Evolutionary conservation across 202 grass and related monocot species (phyloP).

Genomic region (Dendrocalamus latiflorus): DNA sequence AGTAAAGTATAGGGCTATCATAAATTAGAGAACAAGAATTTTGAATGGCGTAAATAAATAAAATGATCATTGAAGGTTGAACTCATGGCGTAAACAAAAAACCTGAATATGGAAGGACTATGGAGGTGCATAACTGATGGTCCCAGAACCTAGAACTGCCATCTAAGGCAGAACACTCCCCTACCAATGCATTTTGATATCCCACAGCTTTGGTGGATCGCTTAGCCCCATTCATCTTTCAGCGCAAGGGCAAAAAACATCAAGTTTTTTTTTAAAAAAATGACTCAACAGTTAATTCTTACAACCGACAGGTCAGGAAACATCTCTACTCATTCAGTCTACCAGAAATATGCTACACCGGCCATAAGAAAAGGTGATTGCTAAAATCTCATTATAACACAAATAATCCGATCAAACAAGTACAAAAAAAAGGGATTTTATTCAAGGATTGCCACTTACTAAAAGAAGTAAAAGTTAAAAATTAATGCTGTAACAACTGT

Average conservation of each 20-base stretch:
- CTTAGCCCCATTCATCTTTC: background rate
- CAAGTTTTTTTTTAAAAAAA: background rate
- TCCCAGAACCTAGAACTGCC: background rate
- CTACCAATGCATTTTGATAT: background rate
- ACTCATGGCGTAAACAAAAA: background rate
- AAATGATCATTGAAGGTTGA: background rate
- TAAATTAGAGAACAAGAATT: background rate
- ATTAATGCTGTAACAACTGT: background rate
- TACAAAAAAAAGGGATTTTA: constrained; percentile 7
- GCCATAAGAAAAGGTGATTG: background rate
- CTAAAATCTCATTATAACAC: background rate
- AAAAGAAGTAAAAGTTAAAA: background rate
- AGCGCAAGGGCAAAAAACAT: background rate
- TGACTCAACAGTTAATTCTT: too few relatives aligned
- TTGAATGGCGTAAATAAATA: background rate
- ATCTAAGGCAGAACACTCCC: background rate
- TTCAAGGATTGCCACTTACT: background rate
- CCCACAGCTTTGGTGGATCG: background rate
- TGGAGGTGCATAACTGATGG: background rate
- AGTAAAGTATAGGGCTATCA: background rate
- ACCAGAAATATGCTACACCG: background rate
- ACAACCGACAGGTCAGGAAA: too few relatives aligned
- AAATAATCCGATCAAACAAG: constrained; percentile 1
- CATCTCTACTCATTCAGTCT: background rate
- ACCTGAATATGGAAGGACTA: background rate